phyloP scores from a whole-genome alignment of 2,329 filamentous ascomycete genomes.

The Coniella vitis region DNA sequence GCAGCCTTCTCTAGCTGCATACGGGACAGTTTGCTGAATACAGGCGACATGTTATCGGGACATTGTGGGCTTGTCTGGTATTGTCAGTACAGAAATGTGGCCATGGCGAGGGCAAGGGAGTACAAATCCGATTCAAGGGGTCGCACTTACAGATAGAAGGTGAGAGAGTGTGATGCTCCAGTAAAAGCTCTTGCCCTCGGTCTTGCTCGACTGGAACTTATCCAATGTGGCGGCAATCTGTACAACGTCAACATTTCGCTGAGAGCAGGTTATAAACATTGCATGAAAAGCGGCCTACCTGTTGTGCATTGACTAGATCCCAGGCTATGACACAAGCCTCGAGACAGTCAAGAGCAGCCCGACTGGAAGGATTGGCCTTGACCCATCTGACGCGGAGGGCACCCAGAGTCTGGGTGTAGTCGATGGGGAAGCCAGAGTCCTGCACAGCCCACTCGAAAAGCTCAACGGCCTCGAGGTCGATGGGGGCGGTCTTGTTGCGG shows the following conservation, averaged over 20 bases:
- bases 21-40: conserved; percentile 44
- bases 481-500: conserved; percentile 37
- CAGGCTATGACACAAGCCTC: conserved; percentile 47
- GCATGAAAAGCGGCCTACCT: conserved; percentile 30
- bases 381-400: conserved; percentile 42
- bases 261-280: neutral
- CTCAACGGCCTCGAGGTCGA: conserved; percentile 45
- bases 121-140: too few species aligned
- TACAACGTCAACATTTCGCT: conserved; percentile 6
- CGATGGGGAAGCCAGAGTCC: conserved; percentile 22
- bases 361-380: conserved; percentile 45
- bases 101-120: too few species aligned
- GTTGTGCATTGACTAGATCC: conserved; percentile 51
- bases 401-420: conserved; percentile 43
- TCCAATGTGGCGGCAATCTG: conserved; percentile 50
- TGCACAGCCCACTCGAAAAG: conserved; percentile 49
- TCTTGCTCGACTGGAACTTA: conserved; percentile 39
- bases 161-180: conserved; percentile 50
- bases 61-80: conserved; percentile 39
- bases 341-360: conserved; percentile 36
- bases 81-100: conserved; percentile 18
- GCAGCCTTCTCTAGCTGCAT: conserved; percentile 47
- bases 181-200: conserved; percentile 43
- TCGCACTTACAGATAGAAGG: conserved; percentile 40
- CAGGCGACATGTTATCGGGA: conserved; percentile 40